Conservation (phyloP, 2,329 filamentous ascomycete species). For the Phaeomoniella chlamydospora region DNA sequence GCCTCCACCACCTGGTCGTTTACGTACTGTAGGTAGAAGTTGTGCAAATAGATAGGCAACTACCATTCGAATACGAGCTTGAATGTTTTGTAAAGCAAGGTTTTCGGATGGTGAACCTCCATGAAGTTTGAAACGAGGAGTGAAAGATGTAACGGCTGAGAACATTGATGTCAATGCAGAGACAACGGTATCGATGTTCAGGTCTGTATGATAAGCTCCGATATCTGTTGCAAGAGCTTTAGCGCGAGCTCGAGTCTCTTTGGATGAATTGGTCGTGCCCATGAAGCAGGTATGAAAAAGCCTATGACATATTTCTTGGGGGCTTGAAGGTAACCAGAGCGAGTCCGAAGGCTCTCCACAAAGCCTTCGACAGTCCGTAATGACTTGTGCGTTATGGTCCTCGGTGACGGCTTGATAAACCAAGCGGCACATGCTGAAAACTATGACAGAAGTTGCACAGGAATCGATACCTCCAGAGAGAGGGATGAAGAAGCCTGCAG, state of each 20-base stretch:
- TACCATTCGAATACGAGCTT: slow-evolving; percentile 53
- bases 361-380: slow-evolving; percentile 37
- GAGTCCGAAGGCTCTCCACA: slow-evolving; percentile 31
- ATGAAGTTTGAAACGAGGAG: slow-evolving; percentile 47
- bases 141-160: slow-evolving; percentile 42
- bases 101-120: slow-evolving; percentile 44
- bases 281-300: slow-evolving; percentile 55
- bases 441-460: slow-evolving; percentile 22
- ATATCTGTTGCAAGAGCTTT: slow-evolving; percentile 45
- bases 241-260: slow-evolving; percentile 53
- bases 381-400: slow-evolving; percentile 30
- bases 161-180: slow-evolving; percentile 47
- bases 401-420: slow-evolving; percentile 18
- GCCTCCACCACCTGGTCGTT: slow-evolving; percentile 39
- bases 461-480: slow-evolving; percentile 25
- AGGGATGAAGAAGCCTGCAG: slow-evolving; percentile 22
- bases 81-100: slow-evolving; percentile 52
- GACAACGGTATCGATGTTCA: slow-evolving; percentile 49
- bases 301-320: slow-evolving; percentile 43
- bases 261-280: slow-evolving; percentile 54
- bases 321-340: slow-evolving; percentile 36
- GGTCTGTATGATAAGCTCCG: slow-evolving; percentile 56
- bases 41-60: slow-evolving; percentile 50
- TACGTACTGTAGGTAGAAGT: slow-evolving; percentile 44
- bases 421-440: slow-evolving; percentile 23